Evolutionary conservation across 495 filamentous ascomycete genomes (phyloP).

Genomic region (Trypethelium eluteriae): DNA sequence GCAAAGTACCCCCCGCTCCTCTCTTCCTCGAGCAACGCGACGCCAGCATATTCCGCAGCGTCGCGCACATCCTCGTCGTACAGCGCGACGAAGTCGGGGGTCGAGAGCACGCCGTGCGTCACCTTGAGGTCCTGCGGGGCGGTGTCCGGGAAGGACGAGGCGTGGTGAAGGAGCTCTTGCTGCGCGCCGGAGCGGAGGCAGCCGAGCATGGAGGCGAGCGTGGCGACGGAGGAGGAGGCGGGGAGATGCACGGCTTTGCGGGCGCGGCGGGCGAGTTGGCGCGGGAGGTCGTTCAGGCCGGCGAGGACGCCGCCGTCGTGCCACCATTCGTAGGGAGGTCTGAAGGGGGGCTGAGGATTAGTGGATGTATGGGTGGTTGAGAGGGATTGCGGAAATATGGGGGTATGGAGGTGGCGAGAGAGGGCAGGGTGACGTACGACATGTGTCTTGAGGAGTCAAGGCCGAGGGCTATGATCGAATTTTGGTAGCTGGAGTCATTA

Average conservation of each 20-base stretch:
- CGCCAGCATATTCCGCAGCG: background rate
- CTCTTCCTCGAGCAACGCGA: background rate
- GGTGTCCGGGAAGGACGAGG: background rate
- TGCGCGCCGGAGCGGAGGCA: background rate
- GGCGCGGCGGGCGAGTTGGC: slow-evolving; percentile 5
- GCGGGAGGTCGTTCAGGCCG: background rate
- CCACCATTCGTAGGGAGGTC: background rate
- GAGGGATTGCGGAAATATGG: background rate
- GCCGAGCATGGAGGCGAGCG: background rate
- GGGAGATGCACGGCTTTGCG: background rate
- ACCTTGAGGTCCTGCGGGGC: background rate
- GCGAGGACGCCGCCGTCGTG: slow-evolving; percentile 1
- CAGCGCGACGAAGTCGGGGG: background rate
- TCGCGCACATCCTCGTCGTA: background rate
- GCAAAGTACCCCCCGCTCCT: background rate
- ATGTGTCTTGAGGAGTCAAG: background rate
- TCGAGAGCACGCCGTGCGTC: background rate
- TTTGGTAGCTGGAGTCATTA: background rate
- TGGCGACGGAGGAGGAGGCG: background rate
- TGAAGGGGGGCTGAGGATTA: background rate
- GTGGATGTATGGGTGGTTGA: background rate
- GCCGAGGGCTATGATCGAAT: background rate
- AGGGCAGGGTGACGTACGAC: background rate
- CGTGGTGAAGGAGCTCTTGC: background rate
- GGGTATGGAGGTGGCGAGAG: background rate